Conservation (phyloP, 2,329 filamentous ascomycete genomes). For the Pestalotiopsis fici region DNA sequence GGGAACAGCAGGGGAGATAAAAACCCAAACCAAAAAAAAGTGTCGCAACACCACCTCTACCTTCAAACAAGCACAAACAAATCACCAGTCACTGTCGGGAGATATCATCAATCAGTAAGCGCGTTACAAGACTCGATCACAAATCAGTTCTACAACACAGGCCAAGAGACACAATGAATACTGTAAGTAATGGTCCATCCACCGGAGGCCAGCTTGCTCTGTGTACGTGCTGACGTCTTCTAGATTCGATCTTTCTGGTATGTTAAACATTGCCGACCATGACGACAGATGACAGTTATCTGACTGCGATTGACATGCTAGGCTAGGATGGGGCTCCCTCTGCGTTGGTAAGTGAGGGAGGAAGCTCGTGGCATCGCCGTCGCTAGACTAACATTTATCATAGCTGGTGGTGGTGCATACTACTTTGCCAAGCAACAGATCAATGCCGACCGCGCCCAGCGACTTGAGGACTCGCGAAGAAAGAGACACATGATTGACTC, state of each 20-base stretch:
- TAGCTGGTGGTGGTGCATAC: conserved; percentile 89
- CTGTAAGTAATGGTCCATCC: conserved; percentile 10
- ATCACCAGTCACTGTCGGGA: background rate
- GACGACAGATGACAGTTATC: background rate
- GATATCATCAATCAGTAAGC: background rate
- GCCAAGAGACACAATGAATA: conserved; percentile 13
- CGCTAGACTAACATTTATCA: conserved; percentile 16
- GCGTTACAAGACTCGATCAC: background rate
- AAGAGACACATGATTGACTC: conserved; percentile 62
- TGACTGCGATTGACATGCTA: conserved; percentile 33
- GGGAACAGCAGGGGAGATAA: background rate
- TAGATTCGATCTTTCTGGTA: conserved; percentile 19
- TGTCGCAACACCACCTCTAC: background rate
- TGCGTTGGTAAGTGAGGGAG: conserved; percentile 69
- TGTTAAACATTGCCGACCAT: background rate
- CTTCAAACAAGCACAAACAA: background rate
- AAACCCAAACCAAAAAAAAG: background rate
- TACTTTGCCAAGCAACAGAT: conserved; percentile 94
- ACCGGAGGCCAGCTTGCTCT: background rate
- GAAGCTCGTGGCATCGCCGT: conserved; percentile 6
- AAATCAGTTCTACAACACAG: background rate
- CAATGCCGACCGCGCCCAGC: conserved; percentile 80
- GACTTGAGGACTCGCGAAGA: conserved; percentile 66
- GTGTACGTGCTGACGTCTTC: conserved; percentile 2
- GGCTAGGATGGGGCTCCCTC: conserved; percentile 89